These are phyloP conservation scores for Suhomyces wounanorum DNA, from an alignment of 1,139 yeast species.

Conservation along the genomic window DNA sequence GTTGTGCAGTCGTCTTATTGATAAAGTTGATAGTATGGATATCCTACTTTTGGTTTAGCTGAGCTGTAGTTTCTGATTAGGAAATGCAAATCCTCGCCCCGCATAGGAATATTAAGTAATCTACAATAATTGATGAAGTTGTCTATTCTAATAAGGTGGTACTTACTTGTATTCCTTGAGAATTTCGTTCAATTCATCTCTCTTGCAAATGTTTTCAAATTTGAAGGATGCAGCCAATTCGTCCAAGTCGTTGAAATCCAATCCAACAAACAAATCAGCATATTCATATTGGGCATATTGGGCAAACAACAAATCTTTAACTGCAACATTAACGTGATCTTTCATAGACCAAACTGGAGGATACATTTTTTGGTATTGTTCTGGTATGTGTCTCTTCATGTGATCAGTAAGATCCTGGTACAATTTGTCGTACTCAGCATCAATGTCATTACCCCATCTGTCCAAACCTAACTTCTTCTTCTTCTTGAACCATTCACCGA, in stretches of 20 bases:
- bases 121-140: background rate
- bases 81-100: background rate
- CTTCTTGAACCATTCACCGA: constrained; percentile 41
- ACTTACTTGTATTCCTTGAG: constrained; percentile 25
- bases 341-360: constrained; percentile 39
- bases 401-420: constrained; percentile 36
- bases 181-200: constrained; percentile 42
- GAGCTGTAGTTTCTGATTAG: too few relatives aligned
- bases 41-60: too few relatives aligned
- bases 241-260: constrained; percentile 44
- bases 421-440: constrained; percentile 33
- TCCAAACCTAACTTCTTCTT: constrained; percentile 47
- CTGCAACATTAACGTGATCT: constrained; percentile 36
- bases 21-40: too few relatives aligned
- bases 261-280: constrained; percentile 42
- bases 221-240: constrained; percentile 51
- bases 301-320: constrained; percentile 42
- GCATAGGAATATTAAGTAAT: background rate
- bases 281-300: constrained; percentile 45
- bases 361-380: constrained; percentile 30
- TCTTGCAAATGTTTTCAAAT: constrained; percentile 41
- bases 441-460: constrained; percentile 50
- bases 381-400: constrained; percentile 37
- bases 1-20: too few relatives aligned
- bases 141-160: background rate